Evolutionary conservation across 192 early-diverging fungal species (phyloP).

Genomic region (Coemansia sp.): DNA sequence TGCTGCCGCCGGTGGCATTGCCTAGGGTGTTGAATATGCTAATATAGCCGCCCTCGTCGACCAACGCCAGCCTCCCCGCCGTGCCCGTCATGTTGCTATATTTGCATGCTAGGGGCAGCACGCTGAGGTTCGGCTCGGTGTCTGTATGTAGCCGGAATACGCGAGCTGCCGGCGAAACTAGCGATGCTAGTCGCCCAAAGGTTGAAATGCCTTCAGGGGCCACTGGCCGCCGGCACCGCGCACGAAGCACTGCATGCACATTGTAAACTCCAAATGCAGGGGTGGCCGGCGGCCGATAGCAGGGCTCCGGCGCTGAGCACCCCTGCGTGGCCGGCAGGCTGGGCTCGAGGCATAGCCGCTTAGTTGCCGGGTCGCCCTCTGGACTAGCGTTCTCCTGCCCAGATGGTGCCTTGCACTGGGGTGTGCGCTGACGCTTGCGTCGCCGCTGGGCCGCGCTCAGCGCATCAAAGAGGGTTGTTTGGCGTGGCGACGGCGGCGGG

Average conservation of each 20-base stretch:
- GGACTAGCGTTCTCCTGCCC: constrained; percentile 9
- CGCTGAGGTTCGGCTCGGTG: constrained; percentile 4
- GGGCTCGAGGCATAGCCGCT: constrained; percentile 3
- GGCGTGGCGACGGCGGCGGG: constrained; percentile 3
- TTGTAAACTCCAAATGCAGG: not conserved
- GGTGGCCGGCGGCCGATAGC: not conserved
- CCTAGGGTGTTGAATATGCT: constrained; percentile 28
- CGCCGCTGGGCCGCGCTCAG: constrained; percentile 22
- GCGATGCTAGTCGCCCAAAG: constrained; percentile 6
- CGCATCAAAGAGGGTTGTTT: constrained; percentile 34
- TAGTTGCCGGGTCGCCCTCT: not conserved
- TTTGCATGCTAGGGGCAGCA: constrained; percentile 36
- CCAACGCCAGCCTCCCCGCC: constrained; percentile 21
- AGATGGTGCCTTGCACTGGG: constrained; percentile 2
- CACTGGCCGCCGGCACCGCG: constrained; percentile 6
- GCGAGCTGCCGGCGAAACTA: constrained; percentile 21
- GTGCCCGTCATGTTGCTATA: constrained; percentile 12
- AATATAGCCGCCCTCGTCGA: constrained; percentile 29
- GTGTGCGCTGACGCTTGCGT: constrained; percentile 27
- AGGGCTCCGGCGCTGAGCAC: not conserved
- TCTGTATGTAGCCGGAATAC: constrained; percentile 14
- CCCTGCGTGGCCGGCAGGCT: not conserved
- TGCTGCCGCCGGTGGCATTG: not conserved
- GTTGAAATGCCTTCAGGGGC: constrained; percentile 4
- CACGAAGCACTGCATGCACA: constrained; percentile 1